Evolutionary conservation across 495 filamentous ascomycete genomes (phyloP).

Genomic region (Usnea hakonensis): DNA sequence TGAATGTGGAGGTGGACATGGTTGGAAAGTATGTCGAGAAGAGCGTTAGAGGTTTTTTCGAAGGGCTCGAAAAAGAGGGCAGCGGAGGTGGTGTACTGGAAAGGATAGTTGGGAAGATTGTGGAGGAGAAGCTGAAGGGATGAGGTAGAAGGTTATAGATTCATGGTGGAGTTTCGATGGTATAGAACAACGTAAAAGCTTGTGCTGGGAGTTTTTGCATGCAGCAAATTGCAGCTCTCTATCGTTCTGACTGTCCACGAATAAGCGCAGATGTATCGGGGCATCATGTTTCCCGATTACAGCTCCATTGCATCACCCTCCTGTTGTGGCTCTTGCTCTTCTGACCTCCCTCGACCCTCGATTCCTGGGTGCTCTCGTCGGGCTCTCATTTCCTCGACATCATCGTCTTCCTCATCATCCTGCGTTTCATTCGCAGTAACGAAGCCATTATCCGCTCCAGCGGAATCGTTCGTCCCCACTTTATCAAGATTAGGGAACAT

Average conservation of each 20-base stretch:
- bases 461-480: not conserved
- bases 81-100: constrained; percentile 58
- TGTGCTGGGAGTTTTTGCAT: not conserved
- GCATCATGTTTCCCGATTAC: not conserved
- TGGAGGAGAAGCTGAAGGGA: constrained; percentile 59
- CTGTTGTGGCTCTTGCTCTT: not conserved
- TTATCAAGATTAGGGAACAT: constrained; percentile 34
- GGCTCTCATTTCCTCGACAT: not conserved
- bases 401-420: constrained; percentile 17
- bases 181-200: not conserved
- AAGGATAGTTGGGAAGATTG: constrained; percentile 72
- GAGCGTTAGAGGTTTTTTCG: constrained; percentile 57
- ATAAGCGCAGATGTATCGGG: not conserved
- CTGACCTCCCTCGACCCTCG: not conserved
- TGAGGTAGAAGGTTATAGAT: not conserved
- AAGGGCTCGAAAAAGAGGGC: constrained; percentile 32
- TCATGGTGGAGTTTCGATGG: not conserved
- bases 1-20: constrained; percentile 98
- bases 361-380: not conserved
- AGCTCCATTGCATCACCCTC: not conserved
- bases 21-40: constrained; percentile 99
- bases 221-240: not conserved
- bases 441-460: constrained; percentile 8
- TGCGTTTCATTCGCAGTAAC: constrained; percentile 5
- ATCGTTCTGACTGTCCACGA: not conserved